A percentile compares a stretch with the other conserved stretches of the same genome.
These are phyloP conservation scores for Xylariales sp. DNA, from an alignment of 2,329 filamentous ascomycete genomes.

Conservation along the genomic window DNA sequence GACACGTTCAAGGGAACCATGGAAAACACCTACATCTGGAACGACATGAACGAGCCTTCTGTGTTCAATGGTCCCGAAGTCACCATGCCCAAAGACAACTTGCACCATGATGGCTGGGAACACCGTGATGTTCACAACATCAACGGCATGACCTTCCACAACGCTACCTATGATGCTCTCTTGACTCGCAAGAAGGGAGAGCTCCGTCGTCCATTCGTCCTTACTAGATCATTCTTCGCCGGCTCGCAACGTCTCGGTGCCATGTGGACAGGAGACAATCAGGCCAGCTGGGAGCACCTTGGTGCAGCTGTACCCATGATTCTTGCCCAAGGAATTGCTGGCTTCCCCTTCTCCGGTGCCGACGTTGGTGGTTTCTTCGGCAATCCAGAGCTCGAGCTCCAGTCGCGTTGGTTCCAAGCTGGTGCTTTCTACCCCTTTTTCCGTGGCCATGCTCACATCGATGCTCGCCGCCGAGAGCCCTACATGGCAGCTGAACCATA, in stretches of 20 bases:
- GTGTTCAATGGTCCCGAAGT: constrained; percentile 98
- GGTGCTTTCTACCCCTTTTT: constrained; percentile 98
- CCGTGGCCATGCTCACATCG: constrained; percentile 94
- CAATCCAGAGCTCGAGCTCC: constrained; percentile 86
- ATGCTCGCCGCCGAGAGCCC: constrained; percentile 88
- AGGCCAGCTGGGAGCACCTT: constrained; percentile 87
- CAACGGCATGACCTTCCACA: constrained; percentile 92
- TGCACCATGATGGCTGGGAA: constrained; percentile 89
- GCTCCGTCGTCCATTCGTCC: constrained; percentile 78
- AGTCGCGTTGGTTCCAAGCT: constrained; percentile 93
- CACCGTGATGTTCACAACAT: constrained; percentile 95
- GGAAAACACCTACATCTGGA: constrained; percentile 92
- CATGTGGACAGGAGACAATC: constrained; percentile 99
- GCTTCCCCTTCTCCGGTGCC: constrained; percentile 89
- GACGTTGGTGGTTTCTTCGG: constrained; percentile 98
- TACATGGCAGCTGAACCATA: constrained; percentile 85
- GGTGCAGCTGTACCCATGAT: constrained; percentile 91
- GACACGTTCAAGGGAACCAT: constrained; percentile 80
- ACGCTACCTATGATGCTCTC: constrained; percentile 85
- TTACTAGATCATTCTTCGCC: constrained; percentile 89
- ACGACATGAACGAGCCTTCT: constrained; percentile 99
- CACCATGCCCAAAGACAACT: constrained; percentile 97
- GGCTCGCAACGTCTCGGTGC: constrained; percentile 86
- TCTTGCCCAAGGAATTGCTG: constrained; percentile 84
- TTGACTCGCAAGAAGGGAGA: constrained; percentile 82